Base-by-base conservation (phyloP, 2,329 filamentous ascomycete genomes). In the Orbilia javanica region DNA sequence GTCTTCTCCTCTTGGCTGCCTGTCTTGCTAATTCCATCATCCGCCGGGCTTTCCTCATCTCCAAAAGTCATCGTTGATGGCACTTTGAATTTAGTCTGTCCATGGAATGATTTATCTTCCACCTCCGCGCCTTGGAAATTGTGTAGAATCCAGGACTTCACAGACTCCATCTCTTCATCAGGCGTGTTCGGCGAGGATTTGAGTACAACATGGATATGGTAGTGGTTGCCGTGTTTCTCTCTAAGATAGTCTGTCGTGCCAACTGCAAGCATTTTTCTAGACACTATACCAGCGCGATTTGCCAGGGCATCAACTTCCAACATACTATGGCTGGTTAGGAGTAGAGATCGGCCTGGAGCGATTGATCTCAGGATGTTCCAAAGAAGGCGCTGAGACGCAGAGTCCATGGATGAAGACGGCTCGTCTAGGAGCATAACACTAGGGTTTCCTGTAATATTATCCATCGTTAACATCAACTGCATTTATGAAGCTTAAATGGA, bases 241-340 rank as follows among this genome's bases (percentile, higher is more conserved):
- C 94, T 88, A 2, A 97, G 86, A 72, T 90, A 86, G 36, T 93
- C 90, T 0, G 90, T 91, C 0, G 90, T 92, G 3, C 94, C 94
- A 7, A 96, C 87, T 0, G 94, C 94, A 22, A 97, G 87, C 93
- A 97, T 96, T 34, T 90, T 88, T 81, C 89, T 88, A 7, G 94
- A 93, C 85, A 98, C 90, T 80, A 98, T 97, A 11, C 93, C 95
- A 0, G 92, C 93, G 0, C 93, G 88, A 31, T 90, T 90, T 0
- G 94, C 94, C 1, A 98, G 87, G 0, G 94, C 94, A 82, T 97
- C 93, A 0, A 94, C 95, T 84, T 97, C 95, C 83, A 97, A 94
- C 94, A 97, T 97, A 60, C 90, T 93, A 84, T 98, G 95, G 0
- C 95, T 97, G 0, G 95, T 97, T 18, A 98, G 88, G 1, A 98